Evolutionary conservation across 1,139 yeast species (phyloP), one percentile per base, ranked within the genome.

Genomic region (Suhomyces choctaworum): DNA sequence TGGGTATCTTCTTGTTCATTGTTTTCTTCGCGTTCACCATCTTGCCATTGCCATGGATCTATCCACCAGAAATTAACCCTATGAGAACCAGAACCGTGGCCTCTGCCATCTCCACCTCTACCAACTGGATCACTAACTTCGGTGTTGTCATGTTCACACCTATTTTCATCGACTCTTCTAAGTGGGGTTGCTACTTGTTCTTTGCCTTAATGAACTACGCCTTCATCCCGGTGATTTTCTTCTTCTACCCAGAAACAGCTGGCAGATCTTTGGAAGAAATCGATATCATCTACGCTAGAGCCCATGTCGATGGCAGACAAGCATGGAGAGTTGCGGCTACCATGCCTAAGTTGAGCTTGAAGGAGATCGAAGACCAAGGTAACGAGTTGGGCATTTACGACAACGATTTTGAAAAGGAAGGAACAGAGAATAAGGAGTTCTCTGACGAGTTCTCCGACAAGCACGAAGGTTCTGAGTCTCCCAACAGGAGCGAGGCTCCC

Each of bases 21-120:
- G 53, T 66, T 28, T 73, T 75, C 64, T 76, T 76, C 46, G 80
- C 80, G 3, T 66, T 74, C 53, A 76, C 80, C 29, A 73, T 76
- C 59, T 66, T 76, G 42, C 80, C 79, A 27, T 66, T 76, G 59
- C 76, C 80, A 45, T 74, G 80, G 73, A 64, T 78, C 37, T 76
- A 75, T 56, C 80, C 81, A 32, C 78, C 82, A 25, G 85, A 78
- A 58, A 75, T 78, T 42, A 71, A 76, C 52, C 82, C 83, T 8
- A 66, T 76, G 54, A 67, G 74, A 52, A 73, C 79, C 27, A 74
- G 84, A 63, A 75, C 81, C 28, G 66, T 54, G 60, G 80, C 66
- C 52, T 64, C 76, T 36, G 82, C 80, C 22, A 60, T 75, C 13
- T 64, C 70, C 16, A 69, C 75, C 16, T 68, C 73, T 60, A 65